phyloP scores from a whole-genome alignment of 192 early-diverging fungal genomes.

The Mortierella hygrophila region DNA sequence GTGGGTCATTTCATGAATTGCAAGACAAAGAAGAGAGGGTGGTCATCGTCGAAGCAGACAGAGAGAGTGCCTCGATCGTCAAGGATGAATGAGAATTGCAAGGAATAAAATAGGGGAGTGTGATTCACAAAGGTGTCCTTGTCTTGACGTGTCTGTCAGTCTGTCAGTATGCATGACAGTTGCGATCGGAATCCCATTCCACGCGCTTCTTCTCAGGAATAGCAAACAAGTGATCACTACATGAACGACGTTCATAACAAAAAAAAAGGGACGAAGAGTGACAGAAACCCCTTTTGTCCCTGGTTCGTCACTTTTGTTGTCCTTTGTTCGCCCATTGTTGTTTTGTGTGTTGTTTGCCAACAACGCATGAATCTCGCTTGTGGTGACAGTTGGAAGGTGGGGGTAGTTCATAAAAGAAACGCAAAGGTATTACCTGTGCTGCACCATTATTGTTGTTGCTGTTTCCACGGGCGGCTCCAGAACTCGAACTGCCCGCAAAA shows the following conservation, averaged over 20 bases:
- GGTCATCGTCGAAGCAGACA: not conserved
- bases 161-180: constrained; percentile 13
- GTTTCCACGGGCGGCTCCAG: constrained; percentile 27
- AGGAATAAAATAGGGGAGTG: not conserved
- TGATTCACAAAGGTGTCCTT: too few species aligned
- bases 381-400: not conserved
- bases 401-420: not conserved
- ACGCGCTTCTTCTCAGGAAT: not conserved
- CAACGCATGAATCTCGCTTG: not conserved
- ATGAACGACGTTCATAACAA: not conserved
- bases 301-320: not conserved
- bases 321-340: not conserved
- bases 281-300: not conserved
- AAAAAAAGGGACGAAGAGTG: not conserved
- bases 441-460: constrained; percentile 9
- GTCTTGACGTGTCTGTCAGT: not conserved
- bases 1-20: not conserved
- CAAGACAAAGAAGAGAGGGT: not conserved
- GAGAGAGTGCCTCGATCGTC: not conserved
- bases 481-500: constrained; percentile 30
- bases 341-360: constrained; percentile 5
- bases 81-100: constrained; percentile 38
- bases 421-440: not conserved
- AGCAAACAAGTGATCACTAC: not conserved
- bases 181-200: constrained; percentile 24